Conservation (phyloP, 2,329 filamentous ascomycete genomes). For the Nigrospora sphaerica region DNA sequence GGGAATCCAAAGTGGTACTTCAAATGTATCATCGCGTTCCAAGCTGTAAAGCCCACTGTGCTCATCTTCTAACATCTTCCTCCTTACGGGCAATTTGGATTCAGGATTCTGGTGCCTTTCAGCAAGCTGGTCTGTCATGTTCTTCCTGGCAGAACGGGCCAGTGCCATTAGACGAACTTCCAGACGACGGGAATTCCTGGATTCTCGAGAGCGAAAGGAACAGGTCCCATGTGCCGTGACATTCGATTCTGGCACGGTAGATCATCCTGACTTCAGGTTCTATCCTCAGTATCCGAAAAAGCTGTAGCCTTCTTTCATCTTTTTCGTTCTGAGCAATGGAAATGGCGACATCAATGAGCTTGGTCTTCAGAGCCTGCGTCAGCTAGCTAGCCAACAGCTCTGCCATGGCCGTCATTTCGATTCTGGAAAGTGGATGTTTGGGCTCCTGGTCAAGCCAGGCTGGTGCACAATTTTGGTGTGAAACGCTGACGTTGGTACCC, state of each 20-base stretch:
- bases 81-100: too few species aligned
- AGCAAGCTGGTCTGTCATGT: too few species aligned
- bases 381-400: conserved; percentile 2
- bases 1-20: too few species aligned
- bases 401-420: background rate
- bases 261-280: background rate
- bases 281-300: background rate
- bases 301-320: background rate
- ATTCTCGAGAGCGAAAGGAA: background rate
- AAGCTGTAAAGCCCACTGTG: too few species aligned
- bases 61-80: too few species aligned
- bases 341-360: background rate
- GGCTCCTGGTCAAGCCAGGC: background rate
- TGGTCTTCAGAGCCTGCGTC: background rate
- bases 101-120: too few species aligned
- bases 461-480: background rate
- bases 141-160: too few species aligned
- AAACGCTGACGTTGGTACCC: background rate
- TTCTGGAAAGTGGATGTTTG: background rate
- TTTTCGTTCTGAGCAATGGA: background rate
- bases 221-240: background rate
- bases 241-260: conserved; percentile 2
- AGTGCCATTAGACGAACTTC: too few species aligned
- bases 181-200: background rate
- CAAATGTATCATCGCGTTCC: too few species aligned